Evolutionary conservation across 352 stramenopile species (phyloP).

Genomic region (Peronosclerospora sorghi): DNA sequence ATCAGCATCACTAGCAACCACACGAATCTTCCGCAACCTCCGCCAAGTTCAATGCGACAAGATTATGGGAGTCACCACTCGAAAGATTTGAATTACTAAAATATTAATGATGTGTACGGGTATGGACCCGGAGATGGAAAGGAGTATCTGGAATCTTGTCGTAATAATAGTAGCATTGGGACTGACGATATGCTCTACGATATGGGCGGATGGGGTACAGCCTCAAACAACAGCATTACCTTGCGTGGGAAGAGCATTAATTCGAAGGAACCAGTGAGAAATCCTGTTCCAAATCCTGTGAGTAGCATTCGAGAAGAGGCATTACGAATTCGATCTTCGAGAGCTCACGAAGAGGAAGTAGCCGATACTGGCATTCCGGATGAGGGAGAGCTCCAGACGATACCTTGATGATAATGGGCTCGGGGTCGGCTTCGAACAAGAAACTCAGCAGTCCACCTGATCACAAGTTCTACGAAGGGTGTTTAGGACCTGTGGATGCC

Average conservation of each 20-base stretch:
- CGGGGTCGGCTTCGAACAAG: constrained; percentile 15
- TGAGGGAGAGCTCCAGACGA: constrained; percentile 21
- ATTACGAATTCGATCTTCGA: constrained; percentile 49
- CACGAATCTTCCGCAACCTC: constrained; percentile 7
- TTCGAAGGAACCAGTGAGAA: constrained; percentile 7
- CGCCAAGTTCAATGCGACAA: constrained; percentile 13
- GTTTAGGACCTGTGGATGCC: constrained; percentile 57
- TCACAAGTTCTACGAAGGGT: constrained; percentile 55
- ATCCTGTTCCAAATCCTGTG: constrained; percentile 6
- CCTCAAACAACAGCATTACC: constrained; percentile 8
- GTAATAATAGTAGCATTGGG: constrained; percentile 18
- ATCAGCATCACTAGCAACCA: constrained; percentile 13
- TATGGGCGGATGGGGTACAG: constrained; percentile 21
- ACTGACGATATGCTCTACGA: constrained; percentile 27
- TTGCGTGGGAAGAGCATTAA: constrained; percentile 14
- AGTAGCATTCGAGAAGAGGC: constrained; percentile 67
- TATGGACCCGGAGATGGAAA: constrained; percentile 28
- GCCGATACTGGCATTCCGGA: constrained; percentile 14
- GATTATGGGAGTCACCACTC: constrained; percentile 12
- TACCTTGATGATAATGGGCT: constrained; percentile 14
- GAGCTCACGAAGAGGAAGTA: constrained; percentile 20
- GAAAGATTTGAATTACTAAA: constrained; percentile 24
- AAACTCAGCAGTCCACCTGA: constrained; percentile 13
- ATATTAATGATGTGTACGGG: constrained; percentile 28
- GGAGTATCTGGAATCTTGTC: constrained; percentile 15